Conservation (phyloP, 1,284 basidiomycete genomes). For the Papiliotrema nemorosa region DNA sequence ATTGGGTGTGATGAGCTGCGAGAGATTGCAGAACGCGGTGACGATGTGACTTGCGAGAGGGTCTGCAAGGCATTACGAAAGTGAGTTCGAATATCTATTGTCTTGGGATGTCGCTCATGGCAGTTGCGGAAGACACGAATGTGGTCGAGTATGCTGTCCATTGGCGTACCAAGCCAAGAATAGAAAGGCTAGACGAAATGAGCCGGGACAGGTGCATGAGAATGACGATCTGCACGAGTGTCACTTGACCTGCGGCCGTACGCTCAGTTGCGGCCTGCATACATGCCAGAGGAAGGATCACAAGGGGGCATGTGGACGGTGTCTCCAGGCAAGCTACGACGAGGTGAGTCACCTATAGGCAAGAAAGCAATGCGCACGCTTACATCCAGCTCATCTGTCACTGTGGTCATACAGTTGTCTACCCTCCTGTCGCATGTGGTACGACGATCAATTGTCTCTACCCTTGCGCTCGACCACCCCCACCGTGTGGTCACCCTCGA, state of each 20-base stretch:
- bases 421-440: constrained; percentile 61
- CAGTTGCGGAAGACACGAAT: constrained; percentile 75
- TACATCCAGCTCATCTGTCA: constrained; percentile 64
- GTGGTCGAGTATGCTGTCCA: constrained; percentile 77
- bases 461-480: constrained; percentile 68
- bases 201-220: background rate
- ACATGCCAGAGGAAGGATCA: constrained; percentile 73
- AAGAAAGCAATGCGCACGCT: background rate
- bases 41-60: constrained; percentile 70
- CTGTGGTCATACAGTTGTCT: constrained; percentile 68
- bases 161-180: constrained; percentile 63
- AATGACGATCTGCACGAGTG: constrained; percentile 67
- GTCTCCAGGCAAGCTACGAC: constrained; percentile 80
- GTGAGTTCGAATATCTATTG: constrained; percentile 14
- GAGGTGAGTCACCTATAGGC: constrained; percentile 58
- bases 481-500: constrained; percentile 74
- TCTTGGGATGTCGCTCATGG: background rate
- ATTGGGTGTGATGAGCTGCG: constrained; percentile 50
- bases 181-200: constrained; percentile 56
- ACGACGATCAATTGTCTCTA: constrained; percentile 65
- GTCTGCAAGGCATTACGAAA: constrained; percentile 66
- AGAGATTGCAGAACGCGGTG: constrained; percentile 36
- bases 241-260: constrained; percentile 69
- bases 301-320: constrained; percentile 70
- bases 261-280: constrained; percentile 70